phyloP scores from a whole-genome alignment of 2,329 filamentous ascomycete species.

The Venturia aucupariae region DNA sequence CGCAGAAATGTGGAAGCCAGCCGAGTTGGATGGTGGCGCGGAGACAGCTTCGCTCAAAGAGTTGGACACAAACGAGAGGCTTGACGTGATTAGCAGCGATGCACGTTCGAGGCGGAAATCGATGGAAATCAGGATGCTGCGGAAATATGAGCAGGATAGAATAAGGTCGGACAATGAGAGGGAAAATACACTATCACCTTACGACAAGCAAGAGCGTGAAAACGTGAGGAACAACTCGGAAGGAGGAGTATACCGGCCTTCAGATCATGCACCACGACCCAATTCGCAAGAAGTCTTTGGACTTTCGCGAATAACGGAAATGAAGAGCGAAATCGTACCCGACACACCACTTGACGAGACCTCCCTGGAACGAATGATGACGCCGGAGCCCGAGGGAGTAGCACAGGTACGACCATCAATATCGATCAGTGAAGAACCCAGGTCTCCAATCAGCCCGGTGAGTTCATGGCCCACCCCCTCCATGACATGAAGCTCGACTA shows the following conservation, averaged over 20 bases:
- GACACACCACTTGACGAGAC: neutral
- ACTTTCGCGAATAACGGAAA: neutral
- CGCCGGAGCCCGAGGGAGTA: neutral
- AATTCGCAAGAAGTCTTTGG: neutral
- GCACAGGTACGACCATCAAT: neutral
- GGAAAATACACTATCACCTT: neutral
- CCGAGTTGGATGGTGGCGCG: neutral
- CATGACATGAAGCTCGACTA: too few relatives aligned
- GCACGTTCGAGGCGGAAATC: neutral
- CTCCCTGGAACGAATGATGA: neutral
- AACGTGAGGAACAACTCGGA: neutral
- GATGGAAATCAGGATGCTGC: neutral
- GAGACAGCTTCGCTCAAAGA: neutral
- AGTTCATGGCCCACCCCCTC: too few relatives aligned
- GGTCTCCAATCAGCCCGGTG: neutral
- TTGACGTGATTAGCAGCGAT: neutral
- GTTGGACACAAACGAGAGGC: conserved; percentile 1
- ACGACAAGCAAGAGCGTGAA: neutral
- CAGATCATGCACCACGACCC: neutral
- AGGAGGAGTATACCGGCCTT: neutral
- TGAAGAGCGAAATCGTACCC: neutral
- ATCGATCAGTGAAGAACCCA: neutral
- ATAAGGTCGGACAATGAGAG: neutral
- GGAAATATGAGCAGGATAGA: neutral
- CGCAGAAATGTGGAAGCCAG: neutral